These are phyloP conservation scores for Naegleria gruberi DNA, from an alignment of 208 protist species.

Conservation along the genomic window DNA sequence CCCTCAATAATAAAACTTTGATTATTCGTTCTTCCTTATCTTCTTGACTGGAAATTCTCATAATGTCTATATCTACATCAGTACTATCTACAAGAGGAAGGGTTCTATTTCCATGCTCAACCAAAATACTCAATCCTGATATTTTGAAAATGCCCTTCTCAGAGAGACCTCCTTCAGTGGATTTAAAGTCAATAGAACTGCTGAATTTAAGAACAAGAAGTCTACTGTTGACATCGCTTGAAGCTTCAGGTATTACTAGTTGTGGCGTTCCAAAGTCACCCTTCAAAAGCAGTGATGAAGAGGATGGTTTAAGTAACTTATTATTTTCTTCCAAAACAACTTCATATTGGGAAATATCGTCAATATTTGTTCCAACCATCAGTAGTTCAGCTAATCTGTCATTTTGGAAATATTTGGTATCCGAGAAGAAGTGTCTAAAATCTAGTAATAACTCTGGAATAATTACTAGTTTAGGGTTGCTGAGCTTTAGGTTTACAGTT, in stretches of 20 bases:
- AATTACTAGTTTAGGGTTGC: background rate
- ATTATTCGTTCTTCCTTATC: background rate
- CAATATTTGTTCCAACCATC: background rate
- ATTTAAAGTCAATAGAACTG: background rate
- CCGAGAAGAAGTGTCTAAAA: slow-evolving; percentile 5
- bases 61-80: background rate
- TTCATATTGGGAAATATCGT: background rate
- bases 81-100: background rate
- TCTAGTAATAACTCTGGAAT: background rate
- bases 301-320: background rate
- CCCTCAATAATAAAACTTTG: background rate
- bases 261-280: background rate
- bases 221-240: background rate
- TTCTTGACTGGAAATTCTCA: background rate
- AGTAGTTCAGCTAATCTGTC: background rate
- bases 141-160: background rate
- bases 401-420: background rate
- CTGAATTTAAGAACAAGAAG: background rate
- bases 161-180: background rate
- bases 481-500: background rate
- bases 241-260: background rate
- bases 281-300: background rate
- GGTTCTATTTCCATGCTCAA: background rate
- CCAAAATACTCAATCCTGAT: background rate
- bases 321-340: background rate